phyloP scores from a whole-genome alignment of 805 yeast genomes.

The Candida ortonii region DNA sequence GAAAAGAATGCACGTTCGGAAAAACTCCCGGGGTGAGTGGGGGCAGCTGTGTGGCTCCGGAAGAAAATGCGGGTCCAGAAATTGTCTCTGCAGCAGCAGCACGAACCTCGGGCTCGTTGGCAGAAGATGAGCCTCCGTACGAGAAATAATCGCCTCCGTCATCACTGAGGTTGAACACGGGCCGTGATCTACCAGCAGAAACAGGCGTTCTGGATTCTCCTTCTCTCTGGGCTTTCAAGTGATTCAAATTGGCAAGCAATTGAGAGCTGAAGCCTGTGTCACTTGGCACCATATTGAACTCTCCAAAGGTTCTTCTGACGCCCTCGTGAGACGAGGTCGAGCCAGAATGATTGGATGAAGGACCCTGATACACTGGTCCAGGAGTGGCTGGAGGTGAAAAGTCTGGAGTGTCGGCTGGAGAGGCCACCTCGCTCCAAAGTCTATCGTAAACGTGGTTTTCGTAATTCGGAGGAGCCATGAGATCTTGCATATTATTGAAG shows the following conservation, averaged over 20 bases:
- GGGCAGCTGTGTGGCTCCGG: slow-evolving; percentile 17
- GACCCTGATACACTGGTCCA: slow-evolving; percentile 6
- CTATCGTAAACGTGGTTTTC: slow-evolving; percentile 79
- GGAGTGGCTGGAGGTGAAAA: slow-evolving; percentile 36
- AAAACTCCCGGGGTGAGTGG: slow-evolving; percentile 12
- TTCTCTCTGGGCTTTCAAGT: slow-evolving; percentile 48
- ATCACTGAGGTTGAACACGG: slow-evolving; percentile 30
- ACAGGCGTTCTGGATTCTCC: slow-evolving; percentile 30
- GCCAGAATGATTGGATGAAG: slow-evolving; percentile 2
- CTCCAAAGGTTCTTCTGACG: slow-evolving; percentile 15
- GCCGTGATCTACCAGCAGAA: slow-evolving; percentile 20
- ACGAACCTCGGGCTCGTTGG: background rate
- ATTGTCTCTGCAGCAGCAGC: slow-evolving; percentile 7
- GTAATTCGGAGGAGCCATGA: slow-evolving; percentile 83
- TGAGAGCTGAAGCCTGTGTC: slow-evolving; percentile 26
- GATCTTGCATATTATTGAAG: slow-evolving; percentile 35
- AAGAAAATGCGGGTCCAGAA: slow-evolving; percentile 23
- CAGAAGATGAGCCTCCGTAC: slow-evolving; percentile 9
- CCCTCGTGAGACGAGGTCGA: slow-evolving; percentile 5
- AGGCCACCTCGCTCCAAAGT: slow-evolving; percentile 61
- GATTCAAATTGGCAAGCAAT: slow-evolving; percentile 51
- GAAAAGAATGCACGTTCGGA: slow-evolving; percentile 2
- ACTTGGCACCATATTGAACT: slow-evolving; percentile 27
- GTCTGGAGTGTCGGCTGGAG: slow-evolving; percentile 47
- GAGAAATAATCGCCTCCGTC: slow-evolving; percentile 36